A percentile compares a stretch with the other conserved stretches of the same genome.
Conservation (phyloP, 495 filamentous ascomycete genomes). For the Umbilicaria muhlenbergii region DNA sequence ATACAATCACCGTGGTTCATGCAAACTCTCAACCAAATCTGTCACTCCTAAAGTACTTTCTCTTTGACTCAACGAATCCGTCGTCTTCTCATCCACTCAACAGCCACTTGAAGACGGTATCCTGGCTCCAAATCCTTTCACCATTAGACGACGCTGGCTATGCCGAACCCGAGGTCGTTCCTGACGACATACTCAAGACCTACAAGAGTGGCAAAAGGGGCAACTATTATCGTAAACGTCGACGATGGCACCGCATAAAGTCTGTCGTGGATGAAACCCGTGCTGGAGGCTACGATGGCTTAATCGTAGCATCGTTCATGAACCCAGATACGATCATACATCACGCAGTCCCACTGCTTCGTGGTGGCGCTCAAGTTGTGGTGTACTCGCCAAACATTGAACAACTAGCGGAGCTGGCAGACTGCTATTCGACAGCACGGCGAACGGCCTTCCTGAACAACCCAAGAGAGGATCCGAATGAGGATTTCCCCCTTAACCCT, state of each 20-base stretch:
- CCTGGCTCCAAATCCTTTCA: slow-evolving; percentile 77
- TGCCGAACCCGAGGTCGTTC: slow-evolving; percentile 34
- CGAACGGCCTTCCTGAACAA: slow-evolving; percentile 53
- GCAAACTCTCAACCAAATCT: slow-evolving; percentile 82
- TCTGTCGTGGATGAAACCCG: slow-evolving; percentile 56
- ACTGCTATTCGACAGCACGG: slow-evolving; percentile 63
- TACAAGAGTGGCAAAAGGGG: slow-evolving; percentile 66
- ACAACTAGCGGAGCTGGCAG: slow-evolving; percentile 54
- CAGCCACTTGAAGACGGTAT: slow-evolving; percentile 64
- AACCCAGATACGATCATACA: slow-evolving; percentile 60
- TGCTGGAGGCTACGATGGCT: slow-evolving; percentile 63
- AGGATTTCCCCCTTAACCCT: slow-evolving; percentile 72
- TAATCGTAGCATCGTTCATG: slow-evolving; percentile 69
- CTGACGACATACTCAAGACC: slow-evolving; percentile 36
- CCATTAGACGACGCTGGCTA: slow-evolving; percentile 60
- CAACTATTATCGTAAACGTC: slow-evolving; percentile 70
- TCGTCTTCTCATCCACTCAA: slow-evolving; percentile 60
- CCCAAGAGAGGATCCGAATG: slow-evolving; percentile 34
- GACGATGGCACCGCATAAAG: slow-evolving; percentile 55
- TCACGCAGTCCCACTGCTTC: slow-evolving; percentile 57
- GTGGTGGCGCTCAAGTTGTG: slow-evolving; percentile 70
- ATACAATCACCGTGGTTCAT: slow-evolving; percentile 81
- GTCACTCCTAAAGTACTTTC: slow-evolving; percentile 71
- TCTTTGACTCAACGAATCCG: slow-evolving; percentile 55
- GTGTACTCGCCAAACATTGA: slow-evolving; percentile 71